These are phyloP conservation scores for Vicia faba DNA, from an alignment of 306 rosid genomes.

Conservation along the genomic window DNA sequence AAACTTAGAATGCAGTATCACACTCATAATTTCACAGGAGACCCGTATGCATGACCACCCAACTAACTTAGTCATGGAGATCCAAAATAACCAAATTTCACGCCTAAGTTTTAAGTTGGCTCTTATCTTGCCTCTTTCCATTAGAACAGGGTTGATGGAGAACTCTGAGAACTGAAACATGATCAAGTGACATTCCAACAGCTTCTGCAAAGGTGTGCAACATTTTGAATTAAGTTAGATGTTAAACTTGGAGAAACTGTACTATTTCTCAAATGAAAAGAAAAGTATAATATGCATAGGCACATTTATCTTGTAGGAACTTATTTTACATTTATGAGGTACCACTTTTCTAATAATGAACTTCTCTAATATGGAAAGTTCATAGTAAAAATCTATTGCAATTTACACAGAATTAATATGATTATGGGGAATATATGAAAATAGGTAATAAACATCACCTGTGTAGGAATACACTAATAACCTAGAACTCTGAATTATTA, in stretches of 20 bases:
- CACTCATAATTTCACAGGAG: conserved; percentile 14
- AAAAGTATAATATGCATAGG: conserved; percentile 19
- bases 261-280: not conserved
- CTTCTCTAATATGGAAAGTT: conserved; percentile 10
- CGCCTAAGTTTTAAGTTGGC: conserved; percentile 27
- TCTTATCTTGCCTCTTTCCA: conserved; percentile 74
- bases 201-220: conserved; percentile 59
- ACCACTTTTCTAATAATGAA: conserved; percentile 16
- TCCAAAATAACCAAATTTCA: conserved; percentile 33
- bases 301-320: conserved; percentile 1
- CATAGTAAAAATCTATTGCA: conserved; percentile 19
- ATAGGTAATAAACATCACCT: conserved; percentile 9
- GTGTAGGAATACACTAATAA: conserved; percentile 10
- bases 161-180: conserved; percentile 74
- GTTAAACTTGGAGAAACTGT: conserved; percentile 24
- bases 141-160: conserved; percentile 75
- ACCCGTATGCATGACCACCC: conserved; percentile 1
- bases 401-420: conserved; percentile 18
- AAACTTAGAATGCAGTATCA: conserved; percentile 12
- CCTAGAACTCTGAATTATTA: conserved; percentile 14
- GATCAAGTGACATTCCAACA: conserved; percentile 72
- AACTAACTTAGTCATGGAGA: conserved; percentile 33
- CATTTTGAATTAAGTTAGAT: conserved; percentile 32
- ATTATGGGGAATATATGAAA: conserved; percentile 5
- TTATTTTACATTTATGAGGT: conserved; percentile 21